Conservation (phyloP, 352 stramenopile species). For the Phytopythium oedochilum region DNA sequence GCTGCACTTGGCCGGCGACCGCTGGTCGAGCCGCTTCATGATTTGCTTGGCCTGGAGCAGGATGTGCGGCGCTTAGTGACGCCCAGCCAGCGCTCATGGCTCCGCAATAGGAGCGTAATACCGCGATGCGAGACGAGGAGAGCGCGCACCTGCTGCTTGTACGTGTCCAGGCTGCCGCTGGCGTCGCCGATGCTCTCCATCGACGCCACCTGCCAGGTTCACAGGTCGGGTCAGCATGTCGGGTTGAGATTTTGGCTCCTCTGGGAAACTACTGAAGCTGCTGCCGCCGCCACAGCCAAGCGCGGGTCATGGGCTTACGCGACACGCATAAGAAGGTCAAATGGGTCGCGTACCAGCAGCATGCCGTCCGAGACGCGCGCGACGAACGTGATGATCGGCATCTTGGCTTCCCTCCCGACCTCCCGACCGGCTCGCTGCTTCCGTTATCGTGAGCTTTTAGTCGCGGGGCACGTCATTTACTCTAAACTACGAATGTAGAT, state of each 20-base stretch:
- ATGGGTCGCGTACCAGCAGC: conserved; percentile 63
- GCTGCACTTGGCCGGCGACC: conserved; percentile 91
- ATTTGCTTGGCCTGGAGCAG: conserved; percentile 86
- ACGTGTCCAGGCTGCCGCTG: conserved; percentile 83
- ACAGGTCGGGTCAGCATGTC: too few species aligned
- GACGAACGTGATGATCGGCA: conserved; percentile 95
- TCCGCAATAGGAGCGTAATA: too few species aligned
- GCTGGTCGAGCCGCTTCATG: conserved; percentile 90
- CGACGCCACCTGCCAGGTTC: conserved; percentile 80
- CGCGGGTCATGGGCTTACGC: too few species aligned
- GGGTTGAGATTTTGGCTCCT: not conserved
- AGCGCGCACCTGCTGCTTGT: conserved; percentile 82
- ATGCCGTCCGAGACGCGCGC: conserved; percentile 93
- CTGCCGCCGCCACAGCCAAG: too few species aligned
- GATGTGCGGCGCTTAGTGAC: too few species aligned
- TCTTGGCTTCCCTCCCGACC: conserved; percentile 18
- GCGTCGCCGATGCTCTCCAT: conserved; percentile 89
- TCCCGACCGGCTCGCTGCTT: not conserved
- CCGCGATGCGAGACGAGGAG: too few species aligned
- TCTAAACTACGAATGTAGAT: too few species aligned
- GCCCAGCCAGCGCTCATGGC: too few species aligned
- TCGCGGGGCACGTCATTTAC: not conserved
- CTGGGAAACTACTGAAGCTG: too few species aligned
- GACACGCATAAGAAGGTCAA: not conserved
- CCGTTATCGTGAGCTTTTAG: not conserved